A percentile compares a stretch with the other conserved stretches of the same genome.
phyloP scores from a whole-genome alignment of 495 filamentous ascomycete genomes.

The Penicillium coprophilum region DNA sequence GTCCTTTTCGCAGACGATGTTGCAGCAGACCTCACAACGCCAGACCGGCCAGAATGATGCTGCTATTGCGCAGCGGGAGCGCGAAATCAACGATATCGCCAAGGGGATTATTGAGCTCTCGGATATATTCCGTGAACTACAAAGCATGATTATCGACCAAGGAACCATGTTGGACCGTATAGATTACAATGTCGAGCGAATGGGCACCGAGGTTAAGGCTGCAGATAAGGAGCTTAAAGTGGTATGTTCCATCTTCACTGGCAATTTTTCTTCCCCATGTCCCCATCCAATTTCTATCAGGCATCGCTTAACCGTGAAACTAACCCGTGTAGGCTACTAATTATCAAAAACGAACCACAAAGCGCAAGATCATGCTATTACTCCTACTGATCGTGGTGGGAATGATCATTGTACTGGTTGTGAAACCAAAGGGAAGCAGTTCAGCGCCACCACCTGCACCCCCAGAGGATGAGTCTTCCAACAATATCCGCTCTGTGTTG shows the following conservation, averaged over 20 bases:
- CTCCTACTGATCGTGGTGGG: conserved; percentile 80
- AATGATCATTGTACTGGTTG: conserved; percentile 77
- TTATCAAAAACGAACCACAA: conserved; percentile 87
- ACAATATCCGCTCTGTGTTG: conserved; percentile 29
- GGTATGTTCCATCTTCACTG: conserved; percentile 43
- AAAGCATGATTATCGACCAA: conserved; percentile 97
- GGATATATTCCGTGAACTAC: conserved; percentile 93
- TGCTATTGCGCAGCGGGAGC: conserved; percentile 85
- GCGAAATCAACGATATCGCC: conserved; percentile 97
- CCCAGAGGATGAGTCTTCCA: conserved; percentile 29
- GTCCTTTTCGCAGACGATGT: conserved; percentile 83
- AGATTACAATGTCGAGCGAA: conserved; percentile 95
- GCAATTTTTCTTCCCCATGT: conserved; percentile 1
- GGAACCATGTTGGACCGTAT: conserved; percentile 97
- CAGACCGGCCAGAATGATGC: conserved; percentile 75
- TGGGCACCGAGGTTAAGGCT: conserved; percentile 83
- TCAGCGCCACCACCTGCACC: conserved; percentile 24
- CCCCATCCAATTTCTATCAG: neutral
- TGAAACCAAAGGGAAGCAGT: conserved; percentile 71
- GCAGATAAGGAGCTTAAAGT: conserved; percentile 90
- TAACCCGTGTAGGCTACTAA: conserved; percentile 57
- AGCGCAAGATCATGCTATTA: conserved; percentile 86
- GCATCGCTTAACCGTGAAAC: neutral
- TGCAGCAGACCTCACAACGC: conserved; percentile 71
- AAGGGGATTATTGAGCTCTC: conserved; percentile 96